phyloP scores from a whole-genome alignment of 768 basidiomycete species.

The Pisolithus microcarpus region DNA sequence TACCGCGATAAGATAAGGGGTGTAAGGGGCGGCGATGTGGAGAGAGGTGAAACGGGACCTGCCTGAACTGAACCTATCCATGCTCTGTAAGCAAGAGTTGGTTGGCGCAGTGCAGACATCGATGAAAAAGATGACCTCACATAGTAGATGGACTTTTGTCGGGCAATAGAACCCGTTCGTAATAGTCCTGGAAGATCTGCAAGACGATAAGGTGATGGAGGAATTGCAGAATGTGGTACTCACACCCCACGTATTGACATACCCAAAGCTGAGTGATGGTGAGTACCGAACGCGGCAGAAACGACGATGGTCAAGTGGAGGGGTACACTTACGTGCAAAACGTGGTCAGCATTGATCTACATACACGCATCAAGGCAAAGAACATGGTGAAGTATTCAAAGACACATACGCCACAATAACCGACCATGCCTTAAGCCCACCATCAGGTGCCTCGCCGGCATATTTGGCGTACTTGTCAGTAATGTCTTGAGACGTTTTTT shows the following conservation, averaged over 20 bases:
- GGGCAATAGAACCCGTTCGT: constrained; percentile 46
- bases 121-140: constrained; percentile 30
- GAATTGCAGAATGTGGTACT: constrained; percentile 17
- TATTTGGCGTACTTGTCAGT: constrained; percentile 15
- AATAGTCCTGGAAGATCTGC: constrained; percentile 70
- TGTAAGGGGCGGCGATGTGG: neutral
- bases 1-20: constrained; percentile 16
- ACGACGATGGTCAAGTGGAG: too few species aligned
- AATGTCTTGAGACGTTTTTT: neutral
- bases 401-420: constrained; percentile 22
- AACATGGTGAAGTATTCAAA: neutral
- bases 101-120: neutral
- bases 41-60: neutral
- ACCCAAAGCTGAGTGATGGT: constrained; percentile 45
- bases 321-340: constrained; percentile 33
- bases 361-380: neutral
- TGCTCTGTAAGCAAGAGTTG: constrained; percentile 36
- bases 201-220: neutral
- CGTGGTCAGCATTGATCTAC: constrained; percentile 19
- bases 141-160: constrained; percentile 55
- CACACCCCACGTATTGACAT: constrained; percentile 71
- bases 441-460: constrained; percentile 21
- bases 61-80: constrained; percentile 81
- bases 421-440: constrained; percentile 25
- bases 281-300: neutral